Percentiles rank a stretch among this genome's conserved stretches.
Conservation (phyloP, 768 basidiomycete species). For the Leccinum truebloodii region DNA sequence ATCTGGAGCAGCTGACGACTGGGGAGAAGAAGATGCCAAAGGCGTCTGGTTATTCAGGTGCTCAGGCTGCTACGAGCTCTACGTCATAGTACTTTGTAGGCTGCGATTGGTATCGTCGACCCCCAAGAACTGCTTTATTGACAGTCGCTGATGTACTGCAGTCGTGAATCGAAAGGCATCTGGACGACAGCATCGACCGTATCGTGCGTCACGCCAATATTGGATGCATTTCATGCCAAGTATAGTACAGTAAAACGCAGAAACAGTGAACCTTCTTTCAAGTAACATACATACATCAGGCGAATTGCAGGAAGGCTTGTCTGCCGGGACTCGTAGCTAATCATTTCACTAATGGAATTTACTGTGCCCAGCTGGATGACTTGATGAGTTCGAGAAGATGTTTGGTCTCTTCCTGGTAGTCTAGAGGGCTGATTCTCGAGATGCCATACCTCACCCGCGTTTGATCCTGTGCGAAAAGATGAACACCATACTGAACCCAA, state of each 20-base stretch:
- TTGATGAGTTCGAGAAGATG: slow-evolving; percentile 57
- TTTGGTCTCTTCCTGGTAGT: slow-evolving; percentile 70
- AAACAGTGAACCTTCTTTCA: not conserved
- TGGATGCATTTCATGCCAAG: not conserved
- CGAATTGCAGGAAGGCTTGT: not conserved
- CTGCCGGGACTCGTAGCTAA: not conserved
- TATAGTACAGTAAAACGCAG: not conserved
- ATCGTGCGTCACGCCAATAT: not conserved
- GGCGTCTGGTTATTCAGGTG: slow-evolving; percentile 41
- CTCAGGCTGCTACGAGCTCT: slow-evolving; percentile 6
- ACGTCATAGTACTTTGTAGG: slow-evolving; percentile 8
- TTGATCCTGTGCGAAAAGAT: slow-evolving; percentile 55
- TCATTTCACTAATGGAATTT: not conserved
- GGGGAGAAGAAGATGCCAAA: slow-evolving; percentile 96
- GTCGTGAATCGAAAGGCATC: slow-evolving; percentile 2
- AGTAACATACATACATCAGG: slow-evolving; percentile 8
- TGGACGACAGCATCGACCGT: no score
- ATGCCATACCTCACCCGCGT: slow-evolving; percentile 83
- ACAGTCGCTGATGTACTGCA: not conserved
- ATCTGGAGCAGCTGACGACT: slow-evolving; percentile 73
- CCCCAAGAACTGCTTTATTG: not conserved
- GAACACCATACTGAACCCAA: not conserved
- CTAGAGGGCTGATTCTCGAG: slow-evolving; percentile 58
- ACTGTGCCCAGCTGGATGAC: slow-evolving; percentile 56
- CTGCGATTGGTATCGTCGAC: not conserved